Evolutionary conservation across 148 eudicot genomes (phyloP).

Genomic region (Arbutus unedo): DNA sequence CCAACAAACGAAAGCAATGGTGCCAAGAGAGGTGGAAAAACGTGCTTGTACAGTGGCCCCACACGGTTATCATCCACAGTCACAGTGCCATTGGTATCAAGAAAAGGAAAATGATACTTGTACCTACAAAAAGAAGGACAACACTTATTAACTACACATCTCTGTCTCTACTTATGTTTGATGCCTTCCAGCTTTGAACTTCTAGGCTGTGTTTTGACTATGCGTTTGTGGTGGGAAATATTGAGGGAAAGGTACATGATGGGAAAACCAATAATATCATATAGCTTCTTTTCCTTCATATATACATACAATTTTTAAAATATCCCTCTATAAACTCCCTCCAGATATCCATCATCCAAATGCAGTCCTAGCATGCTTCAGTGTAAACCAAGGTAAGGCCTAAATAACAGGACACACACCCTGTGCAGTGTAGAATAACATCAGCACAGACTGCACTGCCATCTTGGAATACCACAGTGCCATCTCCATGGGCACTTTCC

Average conservation of each 20-base stretch:
- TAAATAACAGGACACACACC: constrained; percentile 39
- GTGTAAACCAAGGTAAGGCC: neutral
- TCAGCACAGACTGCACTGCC: constrained; percentile 56
- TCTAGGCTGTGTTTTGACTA: neutral
- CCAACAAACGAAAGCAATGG: constrained; percentile 94
- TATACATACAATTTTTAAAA: neutral
- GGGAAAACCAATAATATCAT: neutral
- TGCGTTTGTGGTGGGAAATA: neutral
- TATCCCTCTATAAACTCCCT: neutral
- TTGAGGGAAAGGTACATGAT: neutral
- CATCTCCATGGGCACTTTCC: constrained; percentile 57
- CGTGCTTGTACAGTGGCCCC: constrained; percentile 88
- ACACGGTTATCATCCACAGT: constrained; percentile 83
- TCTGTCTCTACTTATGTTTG: too few relatives aligned
- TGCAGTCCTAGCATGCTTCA: neutral
- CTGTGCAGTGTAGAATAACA: constrained; percentile 88
- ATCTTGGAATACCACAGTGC: constrained; percentile 59
- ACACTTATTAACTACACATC: neutral
- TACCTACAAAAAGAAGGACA: constrained; percentile 44
- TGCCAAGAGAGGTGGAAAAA: constrained; percentile 80
- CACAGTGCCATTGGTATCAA: constrained; percentile 49
- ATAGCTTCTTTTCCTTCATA: neutral
- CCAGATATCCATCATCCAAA: neutral
- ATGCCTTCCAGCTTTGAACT: neutral
- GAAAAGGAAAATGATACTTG: constrained; percentile 86